phyloP scores from a whole-genome alignment of 257 asterid species.

The Buddleja alternifolia region DNA sequence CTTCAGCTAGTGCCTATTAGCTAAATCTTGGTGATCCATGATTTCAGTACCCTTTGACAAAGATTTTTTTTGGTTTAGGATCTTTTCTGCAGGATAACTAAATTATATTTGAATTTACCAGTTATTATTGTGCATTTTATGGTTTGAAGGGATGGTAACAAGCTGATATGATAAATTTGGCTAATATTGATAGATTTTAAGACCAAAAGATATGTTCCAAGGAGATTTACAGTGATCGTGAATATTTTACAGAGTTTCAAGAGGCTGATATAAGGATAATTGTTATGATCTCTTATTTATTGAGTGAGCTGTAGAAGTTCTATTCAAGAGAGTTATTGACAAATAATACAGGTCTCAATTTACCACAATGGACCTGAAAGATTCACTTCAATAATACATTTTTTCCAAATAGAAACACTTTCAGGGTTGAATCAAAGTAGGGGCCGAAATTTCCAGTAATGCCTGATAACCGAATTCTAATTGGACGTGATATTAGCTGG shows the following conservation, averaged over 20 bases:
- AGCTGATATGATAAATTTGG: slow-evolving; percentile 26
- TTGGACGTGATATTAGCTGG: too few species aligned
- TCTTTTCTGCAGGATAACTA: slow-evolving; percentile 18
- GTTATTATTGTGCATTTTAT: background rate
- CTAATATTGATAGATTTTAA: slow-evolving; percentile 13
- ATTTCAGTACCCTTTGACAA: background rate
- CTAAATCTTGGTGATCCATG: slow-evolving; percentile 23
- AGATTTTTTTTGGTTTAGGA: slow-evolving; percentile 21
- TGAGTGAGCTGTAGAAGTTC: too few species aligned
- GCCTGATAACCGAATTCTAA: too few species aligned
- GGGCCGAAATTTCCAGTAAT: too few species aligned
- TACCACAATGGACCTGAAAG: too few species aligned
- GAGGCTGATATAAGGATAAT: slow-evolving; percentile 16
- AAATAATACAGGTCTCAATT: too few species aligned
- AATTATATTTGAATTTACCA: slow-evolving; percentile 16
- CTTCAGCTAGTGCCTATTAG: slow-evolving; percentile 25
- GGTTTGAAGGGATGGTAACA: slow-evolving; percentile 18
- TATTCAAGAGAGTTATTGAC: too few species aligned
- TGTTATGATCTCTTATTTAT: too few species aligned
- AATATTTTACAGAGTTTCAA: slow-evolving; percentile 22
- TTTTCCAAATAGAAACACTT: too few species aligned
- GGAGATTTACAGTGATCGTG: background rate
- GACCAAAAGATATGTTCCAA: slow-evolving; percentile 23
- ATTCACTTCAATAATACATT: too few species aligned
- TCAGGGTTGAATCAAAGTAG: too few species aligned